Evolutionary conservation across 441 rosid species (phyloP).

Genomic region (Sinapis alba): DNA sequence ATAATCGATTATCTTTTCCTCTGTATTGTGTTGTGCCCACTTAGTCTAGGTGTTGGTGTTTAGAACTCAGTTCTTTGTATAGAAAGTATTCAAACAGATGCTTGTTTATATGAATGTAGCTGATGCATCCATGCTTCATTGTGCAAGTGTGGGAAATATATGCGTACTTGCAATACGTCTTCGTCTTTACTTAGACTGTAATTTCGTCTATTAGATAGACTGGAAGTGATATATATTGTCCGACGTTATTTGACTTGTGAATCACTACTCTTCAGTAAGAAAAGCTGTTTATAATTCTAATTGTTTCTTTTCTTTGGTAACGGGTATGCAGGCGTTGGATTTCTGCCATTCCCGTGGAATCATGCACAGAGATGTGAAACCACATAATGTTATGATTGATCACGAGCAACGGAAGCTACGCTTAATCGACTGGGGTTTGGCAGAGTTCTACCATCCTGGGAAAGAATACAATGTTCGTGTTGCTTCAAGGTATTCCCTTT

Average conservation of each 20-base stretch:
- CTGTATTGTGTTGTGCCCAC: neutral
- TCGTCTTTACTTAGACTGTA: neutral
- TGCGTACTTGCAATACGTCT: neutral
- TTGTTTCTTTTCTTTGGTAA: neutral
- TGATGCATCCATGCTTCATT: neutral
- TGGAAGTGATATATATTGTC: neutral
- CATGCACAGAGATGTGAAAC: slow-evolving; percentile 99
- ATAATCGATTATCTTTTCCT: neutral
- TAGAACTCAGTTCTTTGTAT: neutral
- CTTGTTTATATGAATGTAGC: neutral
- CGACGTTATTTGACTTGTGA: neutral
- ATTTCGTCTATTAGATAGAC: neutral
- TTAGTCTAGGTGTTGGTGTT: neutral
- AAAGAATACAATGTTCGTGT: slow-evolving; percentile 97
- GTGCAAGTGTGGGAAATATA: neutral
- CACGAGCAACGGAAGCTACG: slow-evolving; percentile 95
- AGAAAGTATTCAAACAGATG: neutral
- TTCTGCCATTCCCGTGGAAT: slow-evolving; percentile 97
- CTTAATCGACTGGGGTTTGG: slow-evolving; percentile 97
- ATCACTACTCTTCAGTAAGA: neutral
- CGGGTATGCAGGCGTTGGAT: slow-evolving; percentile 76
- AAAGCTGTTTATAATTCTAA: neutral
- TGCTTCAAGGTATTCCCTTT: slow-evolving; percentile 73
- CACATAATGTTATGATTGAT: slow-evolving; percentile 99
- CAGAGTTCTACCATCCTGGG: slow-evolving; percentile 97